A percentile compares a stretch with the other conserved stretches of the same genome.
Evolutionary conservation across 495 filamentous ascomycete genomes (phyloP).

Genomic region (Hyaloscypha bicolor): DNA sequence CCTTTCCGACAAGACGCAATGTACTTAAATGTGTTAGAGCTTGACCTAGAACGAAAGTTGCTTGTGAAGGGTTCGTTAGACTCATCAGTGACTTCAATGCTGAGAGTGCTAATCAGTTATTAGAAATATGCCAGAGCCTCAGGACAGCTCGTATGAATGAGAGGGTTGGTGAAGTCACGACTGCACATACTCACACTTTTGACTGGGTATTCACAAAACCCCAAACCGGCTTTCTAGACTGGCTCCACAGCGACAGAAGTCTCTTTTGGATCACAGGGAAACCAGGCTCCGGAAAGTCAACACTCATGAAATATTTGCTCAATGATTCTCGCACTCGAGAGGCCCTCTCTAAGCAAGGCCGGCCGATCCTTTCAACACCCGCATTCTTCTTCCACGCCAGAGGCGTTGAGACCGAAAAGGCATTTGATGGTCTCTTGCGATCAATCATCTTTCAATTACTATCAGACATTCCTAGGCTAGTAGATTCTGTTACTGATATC

Average conservation of each 20-base stretch:
- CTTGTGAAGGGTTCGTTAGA: background rate
- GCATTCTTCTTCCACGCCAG: conserved; percentile 42
- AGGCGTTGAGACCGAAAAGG: conserved; percentile 36
- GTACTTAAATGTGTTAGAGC: conserved; percentile 2
- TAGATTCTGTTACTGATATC: background rate
- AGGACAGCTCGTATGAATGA: conserved; percentile 5
- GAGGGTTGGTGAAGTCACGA: background rate
- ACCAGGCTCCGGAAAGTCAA: too few relatives aligned
- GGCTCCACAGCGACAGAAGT: conserved; percentile 24
- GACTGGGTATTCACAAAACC: conserved; percentile 18
- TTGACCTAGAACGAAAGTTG: background rate
- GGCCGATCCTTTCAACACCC: conserved; percentile 1
- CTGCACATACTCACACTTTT: conserved; percentile 2
- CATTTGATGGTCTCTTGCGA: conserved; percentile 38
- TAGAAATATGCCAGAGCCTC: background rate
- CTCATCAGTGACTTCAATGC: conserved; percentile 3
- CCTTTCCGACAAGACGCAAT: background rate
- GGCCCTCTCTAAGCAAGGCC: background rate
- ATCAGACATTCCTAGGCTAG: conserved; percentile 23
- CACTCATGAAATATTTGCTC: conserved; percentile 38
- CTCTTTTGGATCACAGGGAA: conserved; percentile 43
- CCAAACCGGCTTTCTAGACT: conserved; percentile 37
- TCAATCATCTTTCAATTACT: conserved; percentile 41
- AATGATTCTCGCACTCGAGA: conserved; percentile 30
- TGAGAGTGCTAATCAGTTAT: conserved; percentile 1